These are phyloP conservation scores for Globisporangium recalcitrans DNA, from an alignment of 352 stramenopile species.

Conservation along the genomic window DNA sequence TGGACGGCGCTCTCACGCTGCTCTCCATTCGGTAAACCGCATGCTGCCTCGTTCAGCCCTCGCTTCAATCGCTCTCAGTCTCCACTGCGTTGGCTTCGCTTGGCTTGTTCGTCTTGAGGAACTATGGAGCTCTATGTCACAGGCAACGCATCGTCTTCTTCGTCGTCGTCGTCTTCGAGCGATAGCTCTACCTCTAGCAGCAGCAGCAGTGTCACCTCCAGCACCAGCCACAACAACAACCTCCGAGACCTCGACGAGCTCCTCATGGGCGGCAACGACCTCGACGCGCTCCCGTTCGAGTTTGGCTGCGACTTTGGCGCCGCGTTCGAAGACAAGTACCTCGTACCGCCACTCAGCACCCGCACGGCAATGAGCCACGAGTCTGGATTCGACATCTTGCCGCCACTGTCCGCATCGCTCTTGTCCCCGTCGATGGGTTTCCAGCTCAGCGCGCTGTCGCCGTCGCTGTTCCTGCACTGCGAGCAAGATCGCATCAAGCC, in stretches of 20 bases:
- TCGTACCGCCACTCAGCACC: slow-evolving; percentile 13
- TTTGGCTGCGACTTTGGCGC: slow-evolving; percentile 38
- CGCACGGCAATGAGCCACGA: not conserved
- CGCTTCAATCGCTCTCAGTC: not conserved
- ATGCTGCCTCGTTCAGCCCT: not conserved
- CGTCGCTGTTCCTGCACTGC: slow-evolving; percentile 5
- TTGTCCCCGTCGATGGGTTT: slow-evolving; percentile 7
- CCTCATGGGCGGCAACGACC: slow-evolving; percentile 24
- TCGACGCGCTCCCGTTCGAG: slow-evolving; percentile 35
- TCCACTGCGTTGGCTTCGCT: not conserved
- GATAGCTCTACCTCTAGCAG: not conserved
- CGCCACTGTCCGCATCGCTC: slow-evolving; percentile 12
- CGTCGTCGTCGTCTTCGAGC: not conserved
- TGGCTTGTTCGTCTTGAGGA: not conserved
- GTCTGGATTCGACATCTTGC: slow-evolving; percentile 10
- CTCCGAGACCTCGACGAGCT: slow-evolving; percentile 35
- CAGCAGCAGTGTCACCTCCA: not conserved
- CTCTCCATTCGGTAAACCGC: slow-evolving; percentile 13
- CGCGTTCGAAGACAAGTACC: slow-evolving; percentile 30
- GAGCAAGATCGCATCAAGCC: slow-evolving; percentile 6
- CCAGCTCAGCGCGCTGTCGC: not conserved
- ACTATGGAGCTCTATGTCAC: slow-evolving; percentile 9
- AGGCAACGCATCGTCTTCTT: not conserved
- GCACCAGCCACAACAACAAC: slow-evolving; percentile 4
- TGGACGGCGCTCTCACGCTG: not conserved